These are phyloP conservation scores for Russula vinacea DNA, from an alignment of 768 basidiomycete species.

Conservation along the genomic window DNA sequence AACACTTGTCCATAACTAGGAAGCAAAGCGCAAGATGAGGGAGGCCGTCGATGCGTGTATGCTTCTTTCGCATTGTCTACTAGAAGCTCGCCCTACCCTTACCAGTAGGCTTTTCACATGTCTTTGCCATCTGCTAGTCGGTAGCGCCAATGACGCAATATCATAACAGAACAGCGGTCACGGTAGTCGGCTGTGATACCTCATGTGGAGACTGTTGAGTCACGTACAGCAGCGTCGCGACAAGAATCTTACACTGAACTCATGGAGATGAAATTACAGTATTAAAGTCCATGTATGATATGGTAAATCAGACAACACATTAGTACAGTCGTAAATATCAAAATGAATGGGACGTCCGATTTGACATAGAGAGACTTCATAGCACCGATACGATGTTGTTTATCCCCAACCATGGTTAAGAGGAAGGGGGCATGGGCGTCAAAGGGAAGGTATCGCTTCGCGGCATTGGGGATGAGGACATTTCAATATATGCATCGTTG, in stretches of 20 bases:
- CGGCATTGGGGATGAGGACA: not conserved
- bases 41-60: no score
- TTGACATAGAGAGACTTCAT: not conserved
- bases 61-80: no score
- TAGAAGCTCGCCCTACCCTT: conserved; percentile 52
- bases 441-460: not conserved
- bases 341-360: not conserved
- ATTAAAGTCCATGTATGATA: not conserved
- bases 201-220: not conserved
- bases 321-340: not conserved
- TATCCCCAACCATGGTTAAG: not conserved
- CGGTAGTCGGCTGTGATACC: no score
- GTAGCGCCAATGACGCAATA: no score
- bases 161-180: no score
- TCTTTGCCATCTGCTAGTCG: conserved; percentile 53
- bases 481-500: not conserved
- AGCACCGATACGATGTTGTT: not conserved
- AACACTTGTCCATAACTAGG: no score
- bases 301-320: not conserved
- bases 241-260: not conserved
- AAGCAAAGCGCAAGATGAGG: no score
- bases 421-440: no score
- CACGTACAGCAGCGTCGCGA: not conserved
- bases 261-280: not conserved
- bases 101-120: conserved; percentile 55